A percentile compares a stretch with the other conserved stretches of the same genome.
Conservation (phyloP, 345 rosid species). For the Alliaria petiolata region DNA sequence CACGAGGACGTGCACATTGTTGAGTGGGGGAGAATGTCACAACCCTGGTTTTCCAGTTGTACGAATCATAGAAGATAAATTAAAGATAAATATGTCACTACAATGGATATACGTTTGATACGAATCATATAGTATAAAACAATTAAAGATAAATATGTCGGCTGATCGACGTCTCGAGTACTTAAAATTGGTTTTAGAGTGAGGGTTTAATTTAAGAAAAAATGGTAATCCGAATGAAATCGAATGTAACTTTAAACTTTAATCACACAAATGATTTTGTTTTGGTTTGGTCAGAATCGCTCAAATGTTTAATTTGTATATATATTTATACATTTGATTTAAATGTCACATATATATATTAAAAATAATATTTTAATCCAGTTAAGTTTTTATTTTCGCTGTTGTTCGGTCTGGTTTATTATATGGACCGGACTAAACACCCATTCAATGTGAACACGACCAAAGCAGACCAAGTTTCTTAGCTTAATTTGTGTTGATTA, state of each 20-base stretch:
- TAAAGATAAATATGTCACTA: too few relatives aligned
- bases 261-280: not conserved
- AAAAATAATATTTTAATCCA: too few relatives aligned
- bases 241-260: not conserved
- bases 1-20: too few relatives aligned
- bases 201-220: not conserved
- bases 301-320: not conserved
- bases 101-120: not conserved
- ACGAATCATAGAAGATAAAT: too few relatives aligned
- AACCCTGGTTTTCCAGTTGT: too few relatives aligned
- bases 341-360: too few relatives aligned
- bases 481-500: constrained; percentile 16
- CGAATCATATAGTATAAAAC: not conserved
- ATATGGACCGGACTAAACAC: not conserved
- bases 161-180: not conserved
- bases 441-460: constrained; percentile 25
- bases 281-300: not conserved
- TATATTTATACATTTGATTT: not conserved
- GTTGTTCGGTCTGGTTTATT: too few relatives aligned
- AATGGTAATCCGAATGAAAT: not conserved
- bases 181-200: too few relatives aligned
- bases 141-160: not conserved
- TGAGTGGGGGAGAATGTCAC: too few relatives aligned
- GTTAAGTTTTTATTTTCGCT: too few relatives aligned
- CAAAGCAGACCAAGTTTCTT: constrained; percentile 1